Percentiles rank a stretch among this genome's conserved stretches.
These are phyloP conservation scores for Suhomyces tanzawaensis DNA, from an alignment of 805 yeast species.

Conservation along the genomic window DNA sequence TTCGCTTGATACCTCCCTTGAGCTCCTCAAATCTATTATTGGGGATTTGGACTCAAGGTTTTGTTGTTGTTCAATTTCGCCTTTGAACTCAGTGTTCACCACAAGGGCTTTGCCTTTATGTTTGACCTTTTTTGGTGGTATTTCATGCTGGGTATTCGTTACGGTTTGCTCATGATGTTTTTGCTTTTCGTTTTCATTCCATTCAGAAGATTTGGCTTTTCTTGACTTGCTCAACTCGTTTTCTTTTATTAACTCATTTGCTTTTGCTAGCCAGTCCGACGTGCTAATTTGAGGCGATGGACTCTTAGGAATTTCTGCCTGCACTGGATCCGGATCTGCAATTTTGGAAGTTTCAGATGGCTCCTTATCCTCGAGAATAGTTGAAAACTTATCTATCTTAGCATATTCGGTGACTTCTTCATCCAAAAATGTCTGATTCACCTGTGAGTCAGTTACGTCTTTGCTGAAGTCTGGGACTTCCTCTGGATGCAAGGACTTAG, in stretches of 20 bases:
- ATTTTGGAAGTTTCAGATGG: not conserved
- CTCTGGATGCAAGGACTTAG: too few relatives aligned
- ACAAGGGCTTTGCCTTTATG: not conserved
- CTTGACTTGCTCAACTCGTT: not conserved
- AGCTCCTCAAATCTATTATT: not conserved
- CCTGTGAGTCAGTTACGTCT: not conserved
- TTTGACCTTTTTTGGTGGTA: not conserved
- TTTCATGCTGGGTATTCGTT: not conserved
- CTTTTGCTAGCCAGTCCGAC: not conserved
- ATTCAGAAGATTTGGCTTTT: not conserved
- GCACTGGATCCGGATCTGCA: not conserved
- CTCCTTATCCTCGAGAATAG: conserved; percentile 6
- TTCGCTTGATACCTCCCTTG: not conserved
- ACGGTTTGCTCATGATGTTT: not conserved
- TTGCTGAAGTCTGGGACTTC: too few relatives aligned
- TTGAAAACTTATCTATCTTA: conserved; percentile 1
- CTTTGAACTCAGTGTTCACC: not conserved
- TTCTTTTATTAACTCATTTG: not conserved
- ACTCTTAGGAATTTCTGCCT: not conserved
- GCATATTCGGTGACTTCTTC: not conserved
- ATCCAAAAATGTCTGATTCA: conserved; percentile 1
- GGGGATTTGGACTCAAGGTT: not conserved
- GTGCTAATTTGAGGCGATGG: not conserved
- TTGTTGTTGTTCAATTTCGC: not conserved
- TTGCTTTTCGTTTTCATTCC: not conserved